phyloP scores from a whole-genome alignment of 2,329 filamentous ascomycete genomes.

The Coleophoma eucalyptorum region DNA sequence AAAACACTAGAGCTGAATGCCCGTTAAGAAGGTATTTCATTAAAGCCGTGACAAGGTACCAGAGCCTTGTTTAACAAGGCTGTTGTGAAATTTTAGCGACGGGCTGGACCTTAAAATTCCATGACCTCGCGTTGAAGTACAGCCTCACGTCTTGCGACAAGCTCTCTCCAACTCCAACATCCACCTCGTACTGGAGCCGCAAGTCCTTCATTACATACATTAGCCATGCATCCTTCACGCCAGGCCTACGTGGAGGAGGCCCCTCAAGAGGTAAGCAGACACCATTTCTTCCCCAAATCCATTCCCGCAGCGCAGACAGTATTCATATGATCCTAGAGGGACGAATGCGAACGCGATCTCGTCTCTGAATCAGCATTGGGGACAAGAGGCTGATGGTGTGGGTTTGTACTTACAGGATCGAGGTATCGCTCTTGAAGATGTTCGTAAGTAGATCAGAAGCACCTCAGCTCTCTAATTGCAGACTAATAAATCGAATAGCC shows the following conservation, averaged over 20 bases:
- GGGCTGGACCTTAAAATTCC: too few relatives aligned
- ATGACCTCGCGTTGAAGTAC: too few relatives aligned
- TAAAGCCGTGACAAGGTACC: too few relatives aligned
- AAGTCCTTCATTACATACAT: too few relatives aligned
- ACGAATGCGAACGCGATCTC: slow-evolving; percentile 3
- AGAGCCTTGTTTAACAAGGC: too few relatives aligned
- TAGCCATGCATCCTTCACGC: slow-evolving; percentile 75
- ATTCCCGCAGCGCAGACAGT: slow-evolving; percentile 19
- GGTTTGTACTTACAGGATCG: slow-evolving; percentile 16
- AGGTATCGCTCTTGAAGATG: slow-evolving; percentile 58
- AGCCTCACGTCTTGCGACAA: too few relatives aligned
- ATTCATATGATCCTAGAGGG: slow-evolving; percentile 27
- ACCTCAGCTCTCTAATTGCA: slow-evolving; percentile 1
- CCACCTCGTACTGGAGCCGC: too few relatives aligned
- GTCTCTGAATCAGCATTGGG: slow-evolving; percentile 2
- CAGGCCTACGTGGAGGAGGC: slow-evolving; percentile 93
- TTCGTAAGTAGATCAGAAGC: slow-evolving; percentile 48
- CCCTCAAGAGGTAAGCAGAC: slow-evolving; percentile 55
- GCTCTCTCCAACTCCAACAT: too few relatives aligned
- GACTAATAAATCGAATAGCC: slow-evolving; percentile 34
- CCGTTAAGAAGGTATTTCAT: too few relatives aligned
- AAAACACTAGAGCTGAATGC: too few relatives aligned
- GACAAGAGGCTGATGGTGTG: slow-evolving; percentile 19
- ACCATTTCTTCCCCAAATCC: slow-evolving; percentile 5
- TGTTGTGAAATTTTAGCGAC: too few relatives aligned